Base-by-base conservation (phyloP, 1,284 basidiomycete genomes). In the Cryptococcus sp. region DNA sequence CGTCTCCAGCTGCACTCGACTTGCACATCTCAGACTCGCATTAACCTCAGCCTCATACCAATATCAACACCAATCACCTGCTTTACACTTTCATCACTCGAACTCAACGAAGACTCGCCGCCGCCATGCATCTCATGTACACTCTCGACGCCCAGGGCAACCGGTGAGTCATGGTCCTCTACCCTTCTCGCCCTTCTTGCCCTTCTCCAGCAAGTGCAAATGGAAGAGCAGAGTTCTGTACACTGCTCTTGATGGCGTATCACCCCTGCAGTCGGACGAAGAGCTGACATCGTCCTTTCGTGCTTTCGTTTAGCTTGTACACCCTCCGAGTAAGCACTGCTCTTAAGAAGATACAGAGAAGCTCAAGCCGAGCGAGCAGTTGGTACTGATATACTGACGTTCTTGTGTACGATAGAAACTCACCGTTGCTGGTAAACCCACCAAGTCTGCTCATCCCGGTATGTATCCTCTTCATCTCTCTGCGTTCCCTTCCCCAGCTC, bases 401-500 rank as follows among this genome's bases (percentile, higher is more conserved):
- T n/a, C n/a, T 5, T 41, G 30, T 25, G 47, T 51, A 39, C 41
- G 15, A 47, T 50, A 94, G 92, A 97, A 96, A 88, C 70, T 84
- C 48, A 92, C 89, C 16, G 83, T 88, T 52, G 81, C 80, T 35
- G 91, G 91, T 51, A 88, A 86, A 80, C 85, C 91, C 64, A 91
- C 91, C 50, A 94, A 92, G 80, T 93, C 91, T 61, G 93, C 93
- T 11, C 93, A 97, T 79, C 93, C 93, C 78, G 92, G 91, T 93
- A 75, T 68, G 84, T 76, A 22, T 53, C 47, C 39, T 25, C 27
- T 54, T 22, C 42, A 39, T 47, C 40, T 23, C 39, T 57, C 20
- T 51, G 42, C 30, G 10, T 47, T 35, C 5, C 38, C 30, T 39
- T 50, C 22, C 40, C 54, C 62, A 11, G 25, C 41, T 51, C 23